Percentiles rank a stretch among this genome's conserved stretches.
Conservation (phyloP, 306 rosid genomes). For the Vicia villosa region DNA sequence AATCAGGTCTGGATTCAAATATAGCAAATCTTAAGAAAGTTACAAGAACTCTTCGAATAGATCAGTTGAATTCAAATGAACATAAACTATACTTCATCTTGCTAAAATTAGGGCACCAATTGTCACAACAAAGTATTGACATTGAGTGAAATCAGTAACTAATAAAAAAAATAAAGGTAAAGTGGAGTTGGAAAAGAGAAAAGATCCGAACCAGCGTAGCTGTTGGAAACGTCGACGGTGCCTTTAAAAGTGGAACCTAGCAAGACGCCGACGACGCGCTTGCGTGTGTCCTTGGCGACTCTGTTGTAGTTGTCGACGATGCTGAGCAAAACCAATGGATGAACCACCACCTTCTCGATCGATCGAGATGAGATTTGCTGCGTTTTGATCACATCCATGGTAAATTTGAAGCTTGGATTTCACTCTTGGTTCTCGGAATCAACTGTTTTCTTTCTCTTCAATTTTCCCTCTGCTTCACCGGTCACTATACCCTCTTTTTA, state of each 20-base stretch:
- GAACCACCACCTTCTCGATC: constrained; percentile 86
- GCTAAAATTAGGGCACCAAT: constrained; percentile 27
- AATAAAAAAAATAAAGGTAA: neutral
- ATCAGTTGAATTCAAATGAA: constrained; percentile 1
- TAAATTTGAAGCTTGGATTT: neutral
- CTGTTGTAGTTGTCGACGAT: constrained; percentile 91
- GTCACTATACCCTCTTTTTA: neutral
- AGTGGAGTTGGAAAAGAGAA: neutral
- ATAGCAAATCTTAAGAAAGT: neutral
- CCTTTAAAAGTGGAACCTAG: constrained; percentile 82
- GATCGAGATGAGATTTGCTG: constrained; percentile 76
- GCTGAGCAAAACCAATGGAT: constrained; percentile 83
- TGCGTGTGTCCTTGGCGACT: constrained; percentile 84
- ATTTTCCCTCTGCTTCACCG: neutral
- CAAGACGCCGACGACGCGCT: constrained; percentile 83
- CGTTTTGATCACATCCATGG: constrained; percentile 85
- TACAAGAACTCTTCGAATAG: neutral
- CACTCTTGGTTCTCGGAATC: neutral
- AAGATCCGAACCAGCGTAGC: constrained; percentile 76
- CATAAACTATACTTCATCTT: neutral
- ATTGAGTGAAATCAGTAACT: neutral
- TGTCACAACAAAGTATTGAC: neutral
- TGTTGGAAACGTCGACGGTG: constrained; percentile 83
- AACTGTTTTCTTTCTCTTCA: neutral
- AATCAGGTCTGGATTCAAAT: constrained; percentile 18